Evolutionary conservation across 768 basidiomycete species (phyloP).

Genomic region (Amyloporia xantha): DNA sequence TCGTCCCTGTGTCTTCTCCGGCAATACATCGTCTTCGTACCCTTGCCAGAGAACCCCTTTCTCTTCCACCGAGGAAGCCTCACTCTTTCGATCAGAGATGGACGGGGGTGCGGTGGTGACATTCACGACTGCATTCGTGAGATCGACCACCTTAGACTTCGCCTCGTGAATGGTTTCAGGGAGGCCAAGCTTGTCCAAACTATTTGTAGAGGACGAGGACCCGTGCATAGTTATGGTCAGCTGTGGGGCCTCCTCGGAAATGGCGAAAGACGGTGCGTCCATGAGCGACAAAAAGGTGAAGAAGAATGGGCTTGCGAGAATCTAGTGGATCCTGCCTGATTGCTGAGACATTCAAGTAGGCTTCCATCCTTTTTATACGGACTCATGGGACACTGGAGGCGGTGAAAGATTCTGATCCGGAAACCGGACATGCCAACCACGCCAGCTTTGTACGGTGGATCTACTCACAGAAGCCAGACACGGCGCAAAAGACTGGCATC

Average conservation of each 20-base stretch:
- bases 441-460: too few species aligned
- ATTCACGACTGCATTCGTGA: conserved; percentile 1
- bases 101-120: conserved; percentile 11
- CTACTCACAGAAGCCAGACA: too few species aligned
- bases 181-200: background rate
- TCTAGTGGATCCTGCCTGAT: too few species aligned
- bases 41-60: conserved; percentile 34
- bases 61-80: conserved; percentile 17
- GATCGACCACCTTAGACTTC: background rate
- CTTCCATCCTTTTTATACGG: too few species aligned
- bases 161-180: background rate
- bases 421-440: too few species aligned
- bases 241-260: background rate
- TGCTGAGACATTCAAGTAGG: too few species aligned
- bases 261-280: background rate
- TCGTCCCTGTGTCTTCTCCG: conserved; percentile 40
- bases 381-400: too few species aligned
- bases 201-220: too few species aligned
- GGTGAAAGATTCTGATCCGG: too few species aligned
- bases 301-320: background rate
- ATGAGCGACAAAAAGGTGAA: background rate
- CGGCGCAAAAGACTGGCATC: too few species aligned
- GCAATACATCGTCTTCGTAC: conserved; percentile 41
- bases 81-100: conserved; percentile 10
- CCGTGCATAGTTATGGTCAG: background rate